Conservation (phyloP, 2,329 filamentous ascomycete genomes). For the Xylaria sp. region DNA sequence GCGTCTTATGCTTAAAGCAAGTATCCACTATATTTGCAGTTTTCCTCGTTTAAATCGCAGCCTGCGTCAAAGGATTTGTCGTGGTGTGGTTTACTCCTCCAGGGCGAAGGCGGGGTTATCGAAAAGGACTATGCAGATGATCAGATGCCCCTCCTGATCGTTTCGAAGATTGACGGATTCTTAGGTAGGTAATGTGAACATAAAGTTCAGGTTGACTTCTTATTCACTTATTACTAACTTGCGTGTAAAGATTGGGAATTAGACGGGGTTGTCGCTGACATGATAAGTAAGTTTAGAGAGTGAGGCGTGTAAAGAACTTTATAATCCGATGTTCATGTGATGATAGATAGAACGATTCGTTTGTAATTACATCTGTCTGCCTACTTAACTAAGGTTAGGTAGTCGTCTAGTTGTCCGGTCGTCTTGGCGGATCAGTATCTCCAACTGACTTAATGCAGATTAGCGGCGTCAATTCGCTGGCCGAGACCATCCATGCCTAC, state of each 20-base stretch:
- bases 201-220: neutral
- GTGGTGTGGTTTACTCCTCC: neutral
- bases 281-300: neutral
- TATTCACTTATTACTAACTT: neutral
- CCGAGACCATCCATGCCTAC: neutral
- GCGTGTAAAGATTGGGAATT: neutral
- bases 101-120: constrained; percentile 19
- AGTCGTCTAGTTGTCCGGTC: neutral
- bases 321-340: neutral
- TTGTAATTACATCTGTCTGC: neutral
- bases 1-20: neutral
- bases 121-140: neutral
- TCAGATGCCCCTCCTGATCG: neutral
- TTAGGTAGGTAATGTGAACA: no score
- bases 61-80: neutral
- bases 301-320: neutral
- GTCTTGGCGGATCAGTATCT: constrained; percentile 14
- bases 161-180: neutral
- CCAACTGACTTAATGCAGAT: neutral
- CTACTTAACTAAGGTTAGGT: neutral
- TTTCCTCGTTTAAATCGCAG: neutral
- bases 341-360: constrained; percentile 14
- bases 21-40: neutral
- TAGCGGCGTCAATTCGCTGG: constrained; percentile 11
- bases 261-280: no score